Percentiles rank a stretch among this genome's conserved stretches.
phyloP scores from a whole-genome alignment of 768 basidiomycete species.

The Rhizopogon vulgaris region DNA sequence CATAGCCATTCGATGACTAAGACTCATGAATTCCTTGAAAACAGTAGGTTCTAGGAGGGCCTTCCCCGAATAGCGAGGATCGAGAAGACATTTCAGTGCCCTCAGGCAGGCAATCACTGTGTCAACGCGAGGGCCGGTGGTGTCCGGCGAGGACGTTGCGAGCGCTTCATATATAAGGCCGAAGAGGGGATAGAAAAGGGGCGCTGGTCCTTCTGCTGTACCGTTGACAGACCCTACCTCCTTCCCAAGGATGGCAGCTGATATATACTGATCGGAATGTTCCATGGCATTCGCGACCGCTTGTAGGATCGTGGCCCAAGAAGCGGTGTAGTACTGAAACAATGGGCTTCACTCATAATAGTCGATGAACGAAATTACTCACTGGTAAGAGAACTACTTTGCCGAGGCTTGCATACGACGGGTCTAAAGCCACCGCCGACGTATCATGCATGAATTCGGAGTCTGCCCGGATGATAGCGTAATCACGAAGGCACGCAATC shows the following conservation, averaged over 20 bases:
- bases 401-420: slow-evolving; percentile 81
- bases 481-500: slow-evolving; percentile 86
- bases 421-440: slow-evolving; percentile 68
- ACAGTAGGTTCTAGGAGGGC: slow-evolving; percentile 75
- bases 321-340: slow-evolving; percentile 74
- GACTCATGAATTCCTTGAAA: slow-evolving; percentile 84
- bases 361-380: slow-evolving; percentile 22
- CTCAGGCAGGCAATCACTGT: slow-evolving; percentile 60
- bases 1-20: slow-evolving; percentile 88
- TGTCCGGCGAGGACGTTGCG: slow-evolving; percentile 56
- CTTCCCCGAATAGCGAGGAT: slow-evolving; percentile 73
- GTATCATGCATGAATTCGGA: slow-evolving; percentile 80
- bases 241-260: slow-evolving; percentile 79
- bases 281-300: slow-evolving; percentile 82
- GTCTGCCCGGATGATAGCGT: slow-evolving; percentile 84
- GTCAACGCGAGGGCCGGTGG: slow-evolving; percentile 39
- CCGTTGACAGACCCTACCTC: slow-evolving; percentile 15
- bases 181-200: slow-evolving; percentile 85
- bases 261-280: slow-evolving; percentile 54
- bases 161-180: slow-evolving; percentile 93
- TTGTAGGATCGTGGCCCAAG: slow-evolving; percentile 79
- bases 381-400: slow-evolving; percentile 90
- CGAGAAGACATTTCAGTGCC: slow-evolving; percentile 75
- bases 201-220: slow-evolving; percentile 53
- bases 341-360: slow-evolving; percentile 2